A percentile compares a stretch with the other conserved stretches of the same genome.
Conservation (phyloP, 2,329 filamentous ascomycete genomes). For the Chaetomiaceae sp. region DNA sequence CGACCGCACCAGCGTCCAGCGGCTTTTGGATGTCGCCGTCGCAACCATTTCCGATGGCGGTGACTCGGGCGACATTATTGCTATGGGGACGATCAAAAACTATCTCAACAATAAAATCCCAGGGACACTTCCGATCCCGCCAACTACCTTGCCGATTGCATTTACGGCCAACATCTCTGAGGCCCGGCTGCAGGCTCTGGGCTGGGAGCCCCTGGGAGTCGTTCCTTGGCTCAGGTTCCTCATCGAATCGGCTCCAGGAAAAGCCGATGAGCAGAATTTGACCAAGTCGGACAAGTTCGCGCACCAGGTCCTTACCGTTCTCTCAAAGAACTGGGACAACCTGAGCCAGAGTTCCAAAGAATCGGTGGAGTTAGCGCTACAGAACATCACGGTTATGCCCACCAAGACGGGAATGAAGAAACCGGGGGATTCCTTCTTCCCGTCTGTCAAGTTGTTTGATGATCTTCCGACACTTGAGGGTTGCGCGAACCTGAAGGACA, state of each 20-base stretch:
- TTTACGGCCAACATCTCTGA: conserved; percentile 68
- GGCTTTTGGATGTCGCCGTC: conserved; percentile 75
- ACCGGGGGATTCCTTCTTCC: conserved; percentile 84
- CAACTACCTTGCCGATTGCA: conserved; percentile 77
- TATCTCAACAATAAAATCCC: conserved; percentile 78
- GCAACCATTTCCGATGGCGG: conserved; percentile 59
- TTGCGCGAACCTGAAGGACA: conserved; percentile 80
- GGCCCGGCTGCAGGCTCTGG: conserved; percentile 70
- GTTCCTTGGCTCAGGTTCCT: conserved; percentile 82
- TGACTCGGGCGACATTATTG: conserved; percentile 66
- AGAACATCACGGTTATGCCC: conserved; percentile 71
- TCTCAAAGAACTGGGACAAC: conserved; percentile 91
- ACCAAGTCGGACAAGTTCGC: conserved; percentile 71
- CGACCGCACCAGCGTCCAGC: conserved; percentile 61
- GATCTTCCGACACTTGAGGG: conserved; percentile 79
- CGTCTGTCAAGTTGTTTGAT: conserved; percentile 89
- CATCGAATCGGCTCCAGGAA: conserved; percentile 60
- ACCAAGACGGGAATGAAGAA: conserved; percentile 87
- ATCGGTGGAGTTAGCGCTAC: conserved; percentile 60
- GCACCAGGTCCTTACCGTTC: conserved; percentile 66
- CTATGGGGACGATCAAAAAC: conserved; percentile 68
- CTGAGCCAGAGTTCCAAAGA: conserved; percentile 62
- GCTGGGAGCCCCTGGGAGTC: conserved; percentile 81
- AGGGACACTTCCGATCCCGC: conserved; percentile 73
- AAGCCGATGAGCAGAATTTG: conserved; percentile 62